Base-by-base conservation (phyloP, 495 filamentous ascomycete genomes). In the Friedmanniomyces endolithicus region DNA sequence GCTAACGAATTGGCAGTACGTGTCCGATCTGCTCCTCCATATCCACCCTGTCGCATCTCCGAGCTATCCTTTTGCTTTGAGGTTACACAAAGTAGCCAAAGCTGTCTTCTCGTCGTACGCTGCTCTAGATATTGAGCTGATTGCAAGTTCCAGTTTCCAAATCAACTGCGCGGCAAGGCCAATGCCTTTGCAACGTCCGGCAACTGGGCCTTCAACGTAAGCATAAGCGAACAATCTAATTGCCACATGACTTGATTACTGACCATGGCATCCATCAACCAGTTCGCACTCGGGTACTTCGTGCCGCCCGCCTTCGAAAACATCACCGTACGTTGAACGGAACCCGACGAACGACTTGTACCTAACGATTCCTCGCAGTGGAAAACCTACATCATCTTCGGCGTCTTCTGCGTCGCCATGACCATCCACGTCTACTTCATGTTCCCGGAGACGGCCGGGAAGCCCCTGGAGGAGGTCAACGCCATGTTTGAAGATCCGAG, bases 381-480 rank as follows among this genome's bases (percentile, higher is more conserved):
- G 85, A 75, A 77, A 68, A 77, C 76, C 0, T 90, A 89, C 60
- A 71, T 87, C 40, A 64, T 89, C 20, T 90, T 90, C 59, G 86
- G 83, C 34, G 78, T 83, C 9, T 90, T 90, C 66, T 85, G 80
- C 66, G 78, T 79, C 48, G 70, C 72, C 53, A 87, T 86, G 80
- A 77, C 78, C 47, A 63, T 86, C 19, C 87, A 90, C 63, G 77
- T 81, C n/a, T 87, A 79, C 71, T 87, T 90, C 70, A 69, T 85
- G 59, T 88, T 90, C 74, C 87, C 86, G 0, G 86, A 92, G 68
- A 90, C 86, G 0, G 75, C 78, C n/a, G 85, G 85, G 49, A 88
- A 88, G 74, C 83, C 85, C 12, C 75, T 90, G 2, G 87, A 89
- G 57, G 85, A 90, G 60, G 74, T 87, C 17, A 82, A 84, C 45